Conservation (phyloP, 2,329 filamentous ascomycete species). For the Botryotinia calthae region DNA sequence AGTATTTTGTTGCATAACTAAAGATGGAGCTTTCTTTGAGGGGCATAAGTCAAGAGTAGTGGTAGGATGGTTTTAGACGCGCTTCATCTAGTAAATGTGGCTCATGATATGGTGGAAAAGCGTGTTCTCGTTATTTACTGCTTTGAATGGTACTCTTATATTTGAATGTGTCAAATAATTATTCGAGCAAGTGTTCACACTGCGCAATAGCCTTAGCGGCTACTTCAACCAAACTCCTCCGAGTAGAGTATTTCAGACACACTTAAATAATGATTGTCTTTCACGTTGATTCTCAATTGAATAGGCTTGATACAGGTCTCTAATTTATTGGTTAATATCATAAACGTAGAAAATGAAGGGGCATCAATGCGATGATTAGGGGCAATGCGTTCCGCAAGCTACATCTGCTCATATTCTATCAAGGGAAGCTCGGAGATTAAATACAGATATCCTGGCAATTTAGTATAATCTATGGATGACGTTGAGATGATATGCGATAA, state of each 20-base stretch:
- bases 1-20: not conserved
- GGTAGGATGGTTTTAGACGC: not conserved
- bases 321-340: not conserved
- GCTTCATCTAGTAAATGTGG: not conserved
- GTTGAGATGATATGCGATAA: too few species aligned
- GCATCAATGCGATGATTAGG: too few species aligned
- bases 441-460: too few species aligned
- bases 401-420: too few species aligned
- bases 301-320: not conserved
- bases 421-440: too few species aligned
- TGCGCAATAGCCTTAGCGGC: not conserved
- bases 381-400: too few species aligned
- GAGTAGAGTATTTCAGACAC: not conserved
- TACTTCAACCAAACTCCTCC: not conserved
- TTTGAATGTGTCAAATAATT: not conserved
- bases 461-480: too few species aligned
- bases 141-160: not conserved
- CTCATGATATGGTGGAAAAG: not conserved
- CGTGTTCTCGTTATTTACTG: not conserved
- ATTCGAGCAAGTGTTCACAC: not conserved
- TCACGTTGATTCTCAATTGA: not conserved
- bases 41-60: not conserved
- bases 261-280: not conserved
- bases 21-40: not conserved
- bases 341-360: not conserved